Evolutionary conservation across 169 alveolate species (phyloP).

Genomic region (Amoebophrya sp.): DNA sequence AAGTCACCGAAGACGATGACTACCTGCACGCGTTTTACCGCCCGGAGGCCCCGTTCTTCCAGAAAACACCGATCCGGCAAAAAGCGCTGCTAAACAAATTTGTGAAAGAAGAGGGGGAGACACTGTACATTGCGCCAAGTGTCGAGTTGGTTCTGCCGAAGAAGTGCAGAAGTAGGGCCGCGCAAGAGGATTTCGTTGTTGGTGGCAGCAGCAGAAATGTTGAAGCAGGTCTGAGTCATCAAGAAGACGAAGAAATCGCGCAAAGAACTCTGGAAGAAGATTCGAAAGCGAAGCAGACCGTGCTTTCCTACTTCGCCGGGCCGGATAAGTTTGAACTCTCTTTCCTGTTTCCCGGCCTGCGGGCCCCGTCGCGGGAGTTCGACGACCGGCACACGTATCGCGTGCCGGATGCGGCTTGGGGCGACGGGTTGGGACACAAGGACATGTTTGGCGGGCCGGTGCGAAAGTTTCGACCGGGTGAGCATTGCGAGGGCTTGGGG

Average conservation of each 20-base stretch:
- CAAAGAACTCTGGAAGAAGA: too few species aligned
- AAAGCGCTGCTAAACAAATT: background rate
- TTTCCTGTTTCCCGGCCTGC: too few species aligned
- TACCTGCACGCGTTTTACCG: constrained; percentile 2
- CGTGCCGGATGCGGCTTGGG: background rate
- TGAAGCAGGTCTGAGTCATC: too few species aligned
- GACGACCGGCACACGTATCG: too few species aligned
- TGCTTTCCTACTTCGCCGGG: too few species aligned
- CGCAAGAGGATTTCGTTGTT: too few species aligned
- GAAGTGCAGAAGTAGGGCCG: background rate
- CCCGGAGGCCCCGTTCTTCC: constrained; percentile 12
- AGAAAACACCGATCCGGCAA: background rate
- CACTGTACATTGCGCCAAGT: background rate
- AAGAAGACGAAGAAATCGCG: too few species aligned
- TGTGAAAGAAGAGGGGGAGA: background rate
- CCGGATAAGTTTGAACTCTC: too few species aligned
- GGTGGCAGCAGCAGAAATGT: too few species aligned
- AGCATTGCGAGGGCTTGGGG: too few species aligned
- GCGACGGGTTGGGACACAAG: background rate
- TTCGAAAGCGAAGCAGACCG: too few species aligned
- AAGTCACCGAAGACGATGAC: background rate
- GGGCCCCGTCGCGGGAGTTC: too few species aligned
- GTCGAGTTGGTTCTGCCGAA: background rate
- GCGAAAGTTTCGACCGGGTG: background rate
- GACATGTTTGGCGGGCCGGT: background rate